phyloP scores from a whole-genome alignment of 176 grass and related monocot species.

The Carex parvula region DNA sequence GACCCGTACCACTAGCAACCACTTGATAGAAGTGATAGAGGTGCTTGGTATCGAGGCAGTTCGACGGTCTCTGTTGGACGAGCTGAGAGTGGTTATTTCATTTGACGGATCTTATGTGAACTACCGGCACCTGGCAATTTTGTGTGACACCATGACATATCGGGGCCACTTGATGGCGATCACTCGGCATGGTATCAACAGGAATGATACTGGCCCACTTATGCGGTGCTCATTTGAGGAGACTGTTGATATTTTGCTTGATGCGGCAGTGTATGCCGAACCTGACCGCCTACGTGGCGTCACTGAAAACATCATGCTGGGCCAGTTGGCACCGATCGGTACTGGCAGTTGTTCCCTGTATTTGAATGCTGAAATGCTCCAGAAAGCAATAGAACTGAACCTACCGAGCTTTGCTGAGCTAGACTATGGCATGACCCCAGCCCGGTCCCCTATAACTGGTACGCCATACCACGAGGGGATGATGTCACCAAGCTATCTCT shows the following conservation, averaged over 20 bases:
- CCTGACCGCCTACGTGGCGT: slow-evolving; percentile 82
- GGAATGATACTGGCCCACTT: slow-evolving; percentile 83
- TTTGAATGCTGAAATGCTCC: slow-evolving; percentile 89
- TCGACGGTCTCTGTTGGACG: slow-evolving; percentile 73
- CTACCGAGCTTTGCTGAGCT: slow-evolving; percentile 81
- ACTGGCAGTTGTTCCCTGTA: slow-evolving; percentile 76
- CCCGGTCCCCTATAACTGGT: slow-evolving; percentile 58
- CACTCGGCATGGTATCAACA: slow-evolving; percentile 89
- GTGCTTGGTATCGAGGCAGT: slow-evolving; percentile 98
- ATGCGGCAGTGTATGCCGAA: slow-evolving; percentile 91
- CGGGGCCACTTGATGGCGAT: slow-evolving; percentile 94
- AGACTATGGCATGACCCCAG: slow-evolving; percentile 77
- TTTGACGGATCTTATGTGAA: slow-evolving; percentile 98
- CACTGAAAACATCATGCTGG: slow-evolving; percentile 96
- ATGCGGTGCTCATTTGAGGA: slow-evolving; percentile 98
- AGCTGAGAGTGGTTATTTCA: slow-evolving; percentile 93
- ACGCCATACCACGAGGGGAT: slow-evolving; percentile 93
- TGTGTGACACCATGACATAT: slow-evolving; percentile 96
- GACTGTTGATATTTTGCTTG: slow-evolving; percentile 91
- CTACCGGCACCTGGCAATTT: slow-evolving; percentile 93
- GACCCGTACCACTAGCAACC: slow-evolving; percentile 92
- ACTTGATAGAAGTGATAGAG: slow-evolving; percentile 96
- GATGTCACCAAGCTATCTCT: slow-evolving; percentile 90
- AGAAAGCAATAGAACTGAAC: slow-evolving; percentile 95
- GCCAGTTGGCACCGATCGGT: slow-evolving; percentile 90